Evolutionary conservation across 192 early-diverging fungal species (phyloP), one percentile per base, ranked within the genome.

Genomic region (Linnemannia zychae): DNA sequence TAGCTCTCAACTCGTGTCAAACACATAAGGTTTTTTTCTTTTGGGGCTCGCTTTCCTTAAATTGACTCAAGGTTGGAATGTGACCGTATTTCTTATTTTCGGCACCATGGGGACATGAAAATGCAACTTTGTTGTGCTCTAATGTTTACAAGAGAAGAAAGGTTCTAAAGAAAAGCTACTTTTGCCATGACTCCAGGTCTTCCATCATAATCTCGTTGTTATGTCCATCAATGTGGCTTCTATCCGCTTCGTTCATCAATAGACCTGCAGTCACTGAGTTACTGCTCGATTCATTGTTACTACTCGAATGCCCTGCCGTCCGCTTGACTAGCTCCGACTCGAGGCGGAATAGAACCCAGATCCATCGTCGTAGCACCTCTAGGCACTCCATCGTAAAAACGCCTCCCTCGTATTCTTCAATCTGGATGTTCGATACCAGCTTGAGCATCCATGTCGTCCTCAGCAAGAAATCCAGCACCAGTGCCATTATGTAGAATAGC

Each of bases 301-400:
- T 31, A 68, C 31, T n/a, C 44, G 40, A 38, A 33, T 74, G 78
- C 75, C 76, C 87, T 33, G 70, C 71, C 4, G 57, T 63, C 57
- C 80, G 80, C 37, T 91, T 90, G 22, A 95, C 92, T 91, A 92
- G 94, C 75, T 96, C 96, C 40, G 92, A 88, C 86, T 99, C 98
- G 37, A 99, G 81, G 40, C 98, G 88, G 82, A 99, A 95, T 71
- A 98, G 95, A 0, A 97, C 94, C 98, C 98, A 99, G 66, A 98
- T 89, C 95, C 97, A 99, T 49, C 98, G 90, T 46, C 98, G 81
- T 31, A 94, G 75, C 12, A 99, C 91, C 87, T 99, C 98, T 7
- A 98, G 79, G 20, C 92, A 78, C 72, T 96, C 96, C 78, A 99
- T 88, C 77, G 92, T 89, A 67, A 98, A 91, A 13, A 96, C 94